phyloP scores from a whole-genome alignment of 2,329 filamentous ascomycete species.

The Coccinonectria pachysandricola region DNA sequence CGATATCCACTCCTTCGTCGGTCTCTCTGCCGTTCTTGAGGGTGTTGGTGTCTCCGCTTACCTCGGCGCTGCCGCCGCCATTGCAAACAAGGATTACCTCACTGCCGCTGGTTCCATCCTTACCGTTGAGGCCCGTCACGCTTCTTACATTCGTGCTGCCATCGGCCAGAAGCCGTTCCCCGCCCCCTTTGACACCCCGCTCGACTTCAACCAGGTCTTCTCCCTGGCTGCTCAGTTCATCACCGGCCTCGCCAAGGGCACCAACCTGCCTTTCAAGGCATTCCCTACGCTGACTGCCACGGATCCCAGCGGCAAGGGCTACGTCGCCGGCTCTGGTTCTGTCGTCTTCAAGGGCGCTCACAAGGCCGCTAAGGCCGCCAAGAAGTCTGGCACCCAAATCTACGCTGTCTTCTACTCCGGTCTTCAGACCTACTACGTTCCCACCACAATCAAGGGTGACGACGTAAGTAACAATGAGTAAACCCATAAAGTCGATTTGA shows the following conservation, averaged over 20 bases:
- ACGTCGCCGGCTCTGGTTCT: too few relatives aligned
- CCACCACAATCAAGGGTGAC: slow-evolving; percentile 13
- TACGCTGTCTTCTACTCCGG: slow-evolving; percentile 27
- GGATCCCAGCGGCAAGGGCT: too few relatives aligned
- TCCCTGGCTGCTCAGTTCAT: slow-evolving; percentile 57
- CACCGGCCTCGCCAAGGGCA: slow-evolving; percentile 44
- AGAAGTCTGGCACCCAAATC: slow-evolving; percentile 12
- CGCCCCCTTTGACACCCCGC: slow-evolving; percentile 49
- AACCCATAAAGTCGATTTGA: too few relatives aligned
- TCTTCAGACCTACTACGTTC: slow-evolving; percentile 12
- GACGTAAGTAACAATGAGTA: too few relatives aligned
- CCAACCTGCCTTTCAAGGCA: slow-evolving; percentile 46
- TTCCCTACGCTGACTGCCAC: slow-evolving; percentile 47
- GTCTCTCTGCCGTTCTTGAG: slow-evolving; percentile 52
- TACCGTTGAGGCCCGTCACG: slow-evolving; percentile 52
- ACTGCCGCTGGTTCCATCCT: slow-evolving; percentile 53
- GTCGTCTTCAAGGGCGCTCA: slow-evolving; percentile 14
- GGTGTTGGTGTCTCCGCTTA: slow-evolving; percentile 56
- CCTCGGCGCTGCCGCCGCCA: slow-evolving; percentile 50
- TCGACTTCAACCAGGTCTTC: slow-evolving; percentile 49
- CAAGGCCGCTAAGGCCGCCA: slow-evolving; percentile 14
- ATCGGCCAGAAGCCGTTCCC: slow-evolving; percentile 42
- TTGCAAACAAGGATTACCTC: slow-evolving; percentile 49
- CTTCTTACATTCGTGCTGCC: slow-evolving; percentile 44
- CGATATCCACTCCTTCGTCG: slow-evolving; percentile 41